A percentile compares a stretch with the other conserved stretches of the same genome.
Conservation (phyloP, 2,329 filamentous ascomycete species). For the Keithomyces neogunnii region DNA sequence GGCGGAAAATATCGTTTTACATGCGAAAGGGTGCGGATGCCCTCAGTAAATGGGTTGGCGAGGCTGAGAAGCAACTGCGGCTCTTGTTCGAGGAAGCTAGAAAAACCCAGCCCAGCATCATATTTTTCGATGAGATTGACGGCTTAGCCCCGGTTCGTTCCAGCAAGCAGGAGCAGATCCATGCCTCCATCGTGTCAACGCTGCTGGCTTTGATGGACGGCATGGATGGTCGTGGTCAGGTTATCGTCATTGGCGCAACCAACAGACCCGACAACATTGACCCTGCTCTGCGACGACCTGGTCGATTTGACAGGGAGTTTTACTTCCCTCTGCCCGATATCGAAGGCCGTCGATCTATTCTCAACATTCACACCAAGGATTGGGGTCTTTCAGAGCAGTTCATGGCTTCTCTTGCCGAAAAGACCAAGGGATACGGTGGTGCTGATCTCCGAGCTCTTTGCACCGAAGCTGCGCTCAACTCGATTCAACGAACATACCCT, state of each 20-base stretch:
- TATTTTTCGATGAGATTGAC: slow-evolving; percentile 99
- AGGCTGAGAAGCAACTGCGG: slow-evolving; percentile 90
- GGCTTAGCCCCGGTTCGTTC: slow-evolving; percentile 91
- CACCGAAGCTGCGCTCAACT: slow-evolving; percentile 91
- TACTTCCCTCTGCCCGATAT: slow-evolving; percentile 90
- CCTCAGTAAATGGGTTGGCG: slow-evolving; percentile 97
- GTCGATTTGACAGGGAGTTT: slow-evolving; percentile 94
- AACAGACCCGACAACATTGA: slow-evolving; percentile 96
- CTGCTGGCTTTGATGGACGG: slow-evolving; percentile 93
- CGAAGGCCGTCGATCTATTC: slow-evolving; percentile 71
- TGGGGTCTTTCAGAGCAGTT: slow-evolving; percentile 79
- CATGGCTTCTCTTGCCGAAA: slow-evolving; percentile 73
- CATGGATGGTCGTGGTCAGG: slow-evolving; percentile 96
- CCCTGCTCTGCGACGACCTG: slow-evolving; percentile 85
- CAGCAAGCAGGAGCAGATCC: slow-evolving; percentile 97
- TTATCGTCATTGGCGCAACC: slow-evolving; percentile 97
- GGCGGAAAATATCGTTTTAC: slow-evolving; percentile 95
- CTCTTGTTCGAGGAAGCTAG: slow-evolving; percentile 92
- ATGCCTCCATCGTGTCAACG: slow-evolving; percentile 93
- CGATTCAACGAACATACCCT: slow-evolving; percentile 89
- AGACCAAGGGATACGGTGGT: slow-evolving; percentile 95
- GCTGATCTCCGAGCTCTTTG: slow-evolving; percentile 89
- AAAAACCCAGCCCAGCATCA: slow-evolving; percentile 95
- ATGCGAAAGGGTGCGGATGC: slow-evolving; percentile 99
- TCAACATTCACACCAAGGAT: slow-evolving; percentile 90